These are phyloP conservation scores for Ajuga reptans DNA, from an alignment of 305 asterid species.

Conservation along the genomic window DNA sequence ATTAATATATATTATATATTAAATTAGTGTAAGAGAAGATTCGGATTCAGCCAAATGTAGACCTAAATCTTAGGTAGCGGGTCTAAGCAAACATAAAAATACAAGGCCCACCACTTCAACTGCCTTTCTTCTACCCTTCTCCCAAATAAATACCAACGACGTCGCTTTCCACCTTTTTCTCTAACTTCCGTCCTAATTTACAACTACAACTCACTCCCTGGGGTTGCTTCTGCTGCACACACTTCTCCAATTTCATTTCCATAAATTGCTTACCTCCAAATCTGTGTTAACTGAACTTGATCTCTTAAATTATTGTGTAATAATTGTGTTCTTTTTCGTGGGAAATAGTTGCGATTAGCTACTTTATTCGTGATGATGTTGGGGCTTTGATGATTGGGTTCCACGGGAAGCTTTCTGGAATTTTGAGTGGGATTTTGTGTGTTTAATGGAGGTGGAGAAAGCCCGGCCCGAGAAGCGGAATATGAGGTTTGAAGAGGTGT, in stretches of 20 bases:
- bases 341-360: not conserved
- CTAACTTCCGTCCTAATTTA: constrained; percentile 25
- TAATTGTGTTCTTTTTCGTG: not conserved
- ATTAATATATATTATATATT: too few relatives aligned
- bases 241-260: constrained; percentile 16
- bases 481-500: constrained; percentile 55
- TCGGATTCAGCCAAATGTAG: not conserved
- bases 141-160: constrained; percentile 35
- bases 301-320: constrained; percentile 1
- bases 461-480: constrained; percentile 32
- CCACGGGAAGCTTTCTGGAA: not conserved
- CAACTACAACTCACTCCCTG: constrained; percentile 30
- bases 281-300: not conserved
- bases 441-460: constrained; percentile 49
- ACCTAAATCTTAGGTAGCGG: not conserved
- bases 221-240: constrained; percentile 28
- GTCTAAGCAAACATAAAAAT: not conserved
- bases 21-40: too few relatives aligned
- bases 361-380: constrained; percentile 2
- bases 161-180: constrained; percentile 29
- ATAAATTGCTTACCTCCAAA: constrained; percentile 20
- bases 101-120: constrained; percentile 29
- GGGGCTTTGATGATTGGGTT: constrained; percentile 18
- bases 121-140: constrained; percentile 22
- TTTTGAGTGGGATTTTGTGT: not conserved